Conservation (phyloP, 2,329 filamentous ascomycete genomes). For the Amauroascus niger region DNA sequence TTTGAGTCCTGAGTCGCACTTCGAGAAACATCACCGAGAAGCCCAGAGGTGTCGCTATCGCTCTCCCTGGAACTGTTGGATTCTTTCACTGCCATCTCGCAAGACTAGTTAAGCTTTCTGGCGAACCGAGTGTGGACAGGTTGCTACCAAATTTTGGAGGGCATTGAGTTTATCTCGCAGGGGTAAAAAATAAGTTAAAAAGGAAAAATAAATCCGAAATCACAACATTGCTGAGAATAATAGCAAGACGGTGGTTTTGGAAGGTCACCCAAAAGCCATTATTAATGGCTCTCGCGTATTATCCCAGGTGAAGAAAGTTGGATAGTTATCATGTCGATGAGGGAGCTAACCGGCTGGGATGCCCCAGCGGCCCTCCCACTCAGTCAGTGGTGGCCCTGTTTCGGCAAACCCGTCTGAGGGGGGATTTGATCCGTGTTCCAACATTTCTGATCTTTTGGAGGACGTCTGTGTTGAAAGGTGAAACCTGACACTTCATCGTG, state of each 20-base stretch:
- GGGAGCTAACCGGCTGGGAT: not conserved
- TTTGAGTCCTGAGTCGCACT: not conserved
- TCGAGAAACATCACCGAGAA: not conserved
- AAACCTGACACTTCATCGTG: not conserved
- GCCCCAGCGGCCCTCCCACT: no score
- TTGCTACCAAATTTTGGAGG: not conserved
- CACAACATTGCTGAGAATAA: not conserved
- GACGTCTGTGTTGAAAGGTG: no score
- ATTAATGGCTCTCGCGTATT: not conserved
- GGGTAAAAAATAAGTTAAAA: no score
- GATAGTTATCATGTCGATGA: not conserved
- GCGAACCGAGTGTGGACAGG: not conserved
- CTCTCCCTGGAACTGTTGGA: not conserved
- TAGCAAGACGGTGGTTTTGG: not conserved
- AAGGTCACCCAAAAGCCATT: not conserved
- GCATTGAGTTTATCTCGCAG: not conserved
- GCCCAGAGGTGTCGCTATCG: not conserved
- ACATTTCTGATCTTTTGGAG: no score
- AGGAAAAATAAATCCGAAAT: not conserved
- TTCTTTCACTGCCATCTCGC: not conserved
- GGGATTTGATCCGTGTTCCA: no score
- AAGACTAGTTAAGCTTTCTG: constrained; percentile 4
- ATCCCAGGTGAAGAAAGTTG: not conserved
- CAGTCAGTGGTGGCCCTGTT: not conserved
- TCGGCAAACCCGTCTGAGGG: not conserved